These are phyloP conservation scores for Bolboschoenoplectus hybrid DNA, from an alignment of 202 grass and related monocot genomes.

Conservation along the genomic window DNA sequence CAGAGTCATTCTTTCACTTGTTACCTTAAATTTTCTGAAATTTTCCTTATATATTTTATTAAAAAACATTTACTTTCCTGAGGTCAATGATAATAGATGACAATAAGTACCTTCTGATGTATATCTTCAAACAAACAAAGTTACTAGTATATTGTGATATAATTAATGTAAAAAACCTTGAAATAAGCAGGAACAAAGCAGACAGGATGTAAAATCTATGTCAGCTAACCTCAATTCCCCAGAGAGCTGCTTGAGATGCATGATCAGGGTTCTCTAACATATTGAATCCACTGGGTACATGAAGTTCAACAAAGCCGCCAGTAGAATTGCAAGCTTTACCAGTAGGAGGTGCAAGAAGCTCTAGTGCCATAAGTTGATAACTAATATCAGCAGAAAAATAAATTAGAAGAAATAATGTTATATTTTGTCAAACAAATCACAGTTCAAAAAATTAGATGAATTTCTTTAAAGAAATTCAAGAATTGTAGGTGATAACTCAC, in stretches of 20 bases:
- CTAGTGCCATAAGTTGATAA: constrained; percentile 80
- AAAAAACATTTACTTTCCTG: neutral
- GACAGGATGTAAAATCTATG: constrained; percentile 18
- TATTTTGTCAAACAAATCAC: constrained; percentile 36
- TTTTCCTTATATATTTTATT: neutral
- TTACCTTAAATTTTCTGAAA: neutral
- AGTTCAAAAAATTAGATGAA: neutral
- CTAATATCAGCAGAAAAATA: constrained; percentile 47
- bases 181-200: neutral
- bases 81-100: neutral
- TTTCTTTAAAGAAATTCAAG: neutral
- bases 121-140: neutral
- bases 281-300: constrained; percentile 86
- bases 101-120: constrained; percentile 7
- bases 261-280: constrained; percentile 74
- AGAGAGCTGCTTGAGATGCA: constrained; percentile 86
- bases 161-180: neutral
- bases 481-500: constrained; percentile 50
- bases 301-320: constrained; percentile 66
- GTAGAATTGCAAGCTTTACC: constrained; percentile 38
- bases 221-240: constrained; percentile 88
- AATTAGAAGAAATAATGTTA: constrained; percentile 15
- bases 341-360: constrained; percentile 62
- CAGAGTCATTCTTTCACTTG: neutral
- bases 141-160: neutral